These are phyloP conservation scores for Xylariaceae sp. DNA, from an alignment of 2,329 filamentous ascomycete species.

Conservation along the genomic window DNA sequence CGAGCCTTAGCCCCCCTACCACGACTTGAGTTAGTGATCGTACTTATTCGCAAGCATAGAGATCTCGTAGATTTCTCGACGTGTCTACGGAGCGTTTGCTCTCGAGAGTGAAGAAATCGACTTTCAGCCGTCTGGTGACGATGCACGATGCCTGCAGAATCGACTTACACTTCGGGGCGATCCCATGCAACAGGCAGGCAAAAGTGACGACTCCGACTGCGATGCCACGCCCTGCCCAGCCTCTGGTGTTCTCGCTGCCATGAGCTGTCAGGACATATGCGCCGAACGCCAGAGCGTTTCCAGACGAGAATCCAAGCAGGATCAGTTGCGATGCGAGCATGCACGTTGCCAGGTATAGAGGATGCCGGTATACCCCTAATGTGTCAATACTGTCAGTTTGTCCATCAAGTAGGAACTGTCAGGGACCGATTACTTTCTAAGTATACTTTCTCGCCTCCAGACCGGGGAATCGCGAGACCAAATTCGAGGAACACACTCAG, in stretches of 20 bases:
- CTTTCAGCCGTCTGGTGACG: too few relatives aligned
- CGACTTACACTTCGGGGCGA: constrained; percentile 42
- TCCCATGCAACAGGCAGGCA: constrained; percentile 48
- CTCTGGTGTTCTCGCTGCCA: constrained; percentile 42
- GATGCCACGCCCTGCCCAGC: constrained; percentile 56
- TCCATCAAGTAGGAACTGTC: too few relatives aligned
- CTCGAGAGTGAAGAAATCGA: too few relatives aligned
- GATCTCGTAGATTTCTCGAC: too few relatives aligned
- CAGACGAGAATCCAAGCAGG: constrained; percentile 57
- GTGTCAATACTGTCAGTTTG: too few relatives aligned
- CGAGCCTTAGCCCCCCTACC: constrained; percentile 49
- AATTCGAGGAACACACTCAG: constrained; percentile 62
- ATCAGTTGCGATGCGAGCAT: constrained; percentile 60
- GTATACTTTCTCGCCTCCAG: constrained; percentile 64
- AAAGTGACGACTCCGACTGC: constrained; percentile 53
- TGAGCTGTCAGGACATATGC: constrained; percentile 55
- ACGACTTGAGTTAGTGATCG: too few relatives aligned
- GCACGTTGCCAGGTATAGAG: constrained; percentile 56
- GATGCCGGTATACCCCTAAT: constrained; percentile 47
- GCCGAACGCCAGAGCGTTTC: constrained; percentile 56
- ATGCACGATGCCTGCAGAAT: too few relatives aligned
- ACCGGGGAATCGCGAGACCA: constrained; percentile 57
- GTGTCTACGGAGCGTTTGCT: too few relatives aligned
- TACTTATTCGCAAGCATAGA: too few relatives aligned
- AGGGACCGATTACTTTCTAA: constrained; percentile 43